Conservation (phyloP, 2,329 filamentous ascomycete species). For the Zymoseptoria brevis region DNA sequence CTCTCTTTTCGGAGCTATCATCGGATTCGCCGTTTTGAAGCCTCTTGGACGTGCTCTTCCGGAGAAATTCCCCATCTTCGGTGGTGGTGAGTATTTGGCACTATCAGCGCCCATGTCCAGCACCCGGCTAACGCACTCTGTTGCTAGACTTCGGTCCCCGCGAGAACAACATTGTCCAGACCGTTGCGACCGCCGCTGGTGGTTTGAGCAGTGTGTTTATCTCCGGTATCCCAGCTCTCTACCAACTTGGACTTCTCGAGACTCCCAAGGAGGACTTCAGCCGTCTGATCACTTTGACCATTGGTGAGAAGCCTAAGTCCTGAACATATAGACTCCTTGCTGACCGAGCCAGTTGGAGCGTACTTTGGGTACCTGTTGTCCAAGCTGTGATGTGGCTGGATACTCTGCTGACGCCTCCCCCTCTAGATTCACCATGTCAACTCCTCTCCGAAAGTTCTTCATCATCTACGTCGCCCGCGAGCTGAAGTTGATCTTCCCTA, state of each 20-base stretch:
- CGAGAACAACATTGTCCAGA: slow-evolving; percentile 56
- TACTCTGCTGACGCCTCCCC: no score
- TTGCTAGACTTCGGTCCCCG: slow-evolving; percentile 46
- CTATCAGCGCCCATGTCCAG: no score
- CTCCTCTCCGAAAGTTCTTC: slow-evolving; percentile 53
- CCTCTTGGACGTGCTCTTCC: slow-evolving; percentile 44
- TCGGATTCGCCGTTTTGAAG: slow-evolving; percentile 53
- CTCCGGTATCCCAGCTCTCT: slow-evolving; percentile 53
- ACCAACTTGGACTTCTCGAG: slow-evolving; percentile 46
- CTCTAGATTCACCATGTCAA: slow-evolving; percentile 3
- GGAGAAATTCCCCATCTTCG: slow-evolving; percentile 44
- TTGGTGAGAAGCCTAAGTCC: slow-evolving; percentile 25
- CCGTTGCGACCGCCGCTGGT: slow-evolving; percentile 52
- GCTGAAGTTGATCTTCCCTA: slow-evolving; percentile 52
- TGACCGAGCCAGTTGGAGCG: slow-evolving; percentile 37
- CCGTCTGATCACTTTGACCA: slow-evolving; percentile 52
- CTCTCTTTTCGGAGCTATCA: slow-evolving; percentile 31
- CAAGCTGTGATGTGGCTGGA: no score
- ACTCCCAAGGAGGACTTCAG: slow-evolving; percentile 49
- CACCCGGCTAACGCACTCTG: no score
- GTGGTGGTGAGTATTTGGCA: slow-evolving; percentile 26
- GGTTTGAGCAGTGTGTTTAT: slow-evolving; percentile 52
- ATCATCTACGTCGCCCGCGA: slow-evolving; percentile 57
- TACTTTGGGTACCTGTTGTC: no score
- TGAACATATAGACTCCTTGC: no score